phyloP scores from a whole-genome alignment of 2,329 filamentous ascomycete genomes.

The Corinectria fuckeliana region DNA sequence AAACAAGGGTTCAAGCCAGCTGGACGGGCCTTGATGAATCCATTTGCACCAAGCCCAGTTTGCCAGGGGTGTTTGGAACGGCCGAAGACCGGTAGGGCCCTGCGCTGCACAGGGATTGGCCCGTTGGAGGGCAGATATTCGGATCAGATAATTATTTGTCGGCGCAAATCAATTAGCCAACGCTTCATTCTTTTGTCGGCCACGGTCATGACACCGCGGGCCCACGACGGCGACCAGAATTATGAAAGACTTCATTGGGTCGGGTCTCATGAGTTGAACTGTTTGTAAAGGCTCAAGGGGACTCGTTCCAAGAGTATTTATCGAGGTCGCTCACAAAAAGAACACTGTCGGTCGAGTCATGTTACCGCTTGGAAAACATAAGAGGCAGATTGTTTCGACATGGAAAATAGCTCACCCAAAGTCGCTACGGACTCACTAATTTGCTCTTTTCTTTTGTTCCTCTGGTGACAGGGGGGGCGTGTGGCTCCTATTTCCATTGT shows the following conservation, averaged over 20 bases:
- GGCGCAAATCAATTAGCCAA: conserved; percentile 16
- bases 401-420: conserved; percentile 17
- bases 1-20: background rate
- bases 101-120: conserved; percentile 7
- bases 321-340: background rate
- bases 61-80: background rate
- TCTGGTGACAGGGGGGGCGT: too few relatives aligned
- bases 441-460: background rate
- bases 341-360: background rate
- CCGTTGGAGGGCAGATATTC: conserved; percentile 24
- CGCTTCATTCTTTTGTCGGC: background rate
- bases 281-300: background rate
- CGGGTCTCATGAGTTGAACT: background rate
- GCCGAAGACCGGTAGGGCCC: background rate
- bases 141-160: conserved; percentile 47
- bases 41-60: too few relatives aligned
- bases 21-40: background rate
- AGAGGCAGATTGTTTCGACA: background rate
- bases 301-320: background rate
- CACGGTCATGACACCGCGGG: background rate
- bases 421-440: background rate
- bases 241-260: background rate
- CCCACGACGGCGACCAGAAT: background rate
- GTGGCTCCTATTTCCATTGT: too few relatives aligned
- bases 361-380: background rate